phyloP scores from a whole-genome alignment of 306 rosid genomes.

The Pyrus communis region DNA sequence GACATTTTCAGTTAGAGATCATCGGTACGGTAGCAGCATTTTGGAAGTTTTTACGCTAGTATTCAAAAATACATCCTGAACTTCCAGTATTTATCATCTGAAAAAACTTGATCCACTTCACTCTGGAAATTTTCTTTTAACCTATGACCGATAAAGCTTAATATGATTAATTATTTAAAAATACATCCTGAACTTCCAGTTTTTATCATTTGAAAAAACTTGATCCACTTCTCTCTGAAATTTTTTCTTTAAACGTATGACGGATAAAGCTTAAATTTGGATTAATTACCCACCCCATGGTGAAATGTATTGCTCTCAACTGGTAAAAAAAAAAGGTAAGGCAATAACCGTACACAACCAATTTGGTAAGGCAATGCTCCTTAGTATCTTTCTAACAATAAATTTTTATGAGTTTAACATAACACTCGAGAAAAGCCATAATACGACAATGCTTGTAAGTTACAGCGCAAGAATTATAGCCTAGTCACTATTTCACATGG shows the following conservation, averaged over 20 bases:
- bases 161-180: too few species aligned
- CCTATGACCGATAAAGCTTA: neutral
- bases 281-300: neutral
- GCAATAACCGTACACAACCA: neutral
- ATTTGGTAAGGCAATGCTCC: neutral
- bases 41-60: neutral
- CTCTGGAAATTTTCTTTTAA: neutral
- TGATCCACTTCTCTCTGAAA: neutral
- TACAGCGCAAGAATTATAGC: neutral
- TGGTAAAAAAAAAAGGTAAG: neutral
- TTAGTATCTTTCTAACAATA: neutral
- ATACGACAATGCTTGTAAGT: neutral
- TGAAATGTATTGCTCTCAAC: neutral
- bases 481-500: neutral
- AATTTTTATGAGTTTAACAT: neutral
- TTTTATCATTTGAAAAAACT: neutral
- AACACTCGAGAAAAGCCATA: neutral
- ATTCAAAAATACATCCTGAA: too few species aligned
- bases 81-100: neutral
- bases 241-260: too few species aligned
- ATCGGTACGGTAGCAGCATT: neutral
- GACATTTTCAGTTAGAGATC: neutral
- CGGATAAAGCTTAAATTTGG: neutral
- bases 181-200: neutral
- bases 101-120: neutral